A percentile compares a stretch with the other conserved stretches of the same genome.
These are phyloP conservation scores for Blastocrithidia nonstop DNA, from an alignment of 208 protist genomes.

Conservation along the genomic window DNA sequence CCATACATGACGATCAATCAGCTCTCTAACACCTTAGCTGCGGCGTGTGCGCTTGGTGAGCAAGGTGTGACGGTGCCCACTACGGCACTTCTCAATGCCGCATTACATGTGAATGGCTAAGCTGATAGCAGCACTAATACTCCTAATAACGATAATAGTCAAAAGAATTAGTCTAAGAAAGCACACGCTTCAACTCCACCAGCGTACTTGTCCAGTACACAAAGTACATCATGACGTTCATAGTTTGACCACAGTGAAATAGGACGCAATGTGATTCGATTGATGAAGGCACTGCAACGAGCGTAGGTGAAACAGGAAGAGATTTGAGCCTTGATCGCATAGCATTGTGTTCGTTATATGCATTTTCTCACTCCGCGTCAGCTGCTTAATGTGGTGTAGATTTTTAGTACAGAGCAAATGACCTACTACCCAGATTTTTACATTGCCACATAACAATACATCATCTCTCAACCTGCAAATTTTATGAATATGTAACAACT, in stretches of 20 bases:
- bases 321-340: conserved; percentile 53
- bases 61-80: conserved; percentile 25
- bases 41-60: conserved; percentile 46
- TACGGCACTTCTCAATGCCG: conserved; percentile 34
- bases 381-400: conserved; percentile 34
- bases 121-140: not conserved
- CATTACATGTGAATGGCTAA: conserved; percentile 8
- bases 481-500: conserved; percentile 46
- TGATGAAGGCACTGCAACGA: conserved; percentile 36
- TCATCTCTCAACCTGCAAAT: conserved; percentile 13
- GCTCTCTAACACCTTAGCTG: conserved; percentile 41
- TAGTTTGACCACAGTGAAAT: not conserved
- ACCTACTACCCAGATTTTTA: conserved; percentile 65
- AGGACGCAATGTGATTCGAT: conserved; percentile 10
- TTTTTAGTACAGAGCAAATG: conserved; percentile 30
- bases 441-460: conserved; percentile 41
- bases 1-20: conserved; percentile 31
- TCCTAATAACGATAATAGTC: not conserved
- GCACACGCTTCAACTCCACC: not conserved
- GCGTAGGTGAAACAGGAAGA: conserved; percentile 38
- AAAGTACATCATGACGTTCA: too few species aligned
- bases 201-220: too few species aligned
- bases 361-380: conserved; percentile 41
- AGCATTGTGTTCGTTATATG: conserved; percentile 56
- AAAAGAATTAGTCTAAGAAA: not conserved